Percentiles rank a stretch among this genome's conserved stretches.
Conservation (phyloP, 2,329 filamentous ascomycete genomes). For the Ophiocordyceps camponoti-saundersi region DNA sequence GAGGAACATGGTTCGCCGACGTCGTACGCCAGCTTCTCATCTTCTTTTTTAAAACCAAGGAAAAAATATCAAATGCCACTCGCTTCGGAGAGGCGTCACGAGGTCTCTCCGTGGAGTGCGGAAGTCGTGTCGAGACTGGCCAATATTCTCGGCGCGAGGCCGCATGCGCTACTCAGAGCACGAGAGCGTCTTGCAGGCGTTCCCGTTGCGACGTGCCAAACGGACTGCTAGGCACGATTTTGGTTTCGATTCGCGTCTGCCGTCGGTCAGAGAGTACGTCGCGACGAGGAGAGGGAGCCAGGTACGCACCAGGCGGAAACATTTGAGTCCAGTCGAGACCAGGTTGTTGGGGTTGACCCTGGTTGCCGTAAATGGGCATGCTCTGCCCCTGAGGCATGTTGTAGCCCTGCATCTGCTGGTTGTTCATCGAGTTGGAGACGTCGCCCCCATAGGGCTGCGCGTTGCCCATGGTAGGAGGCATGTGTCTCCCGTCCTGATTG, state of each 20-base stretch:
- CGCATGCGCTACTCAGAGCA: slow-evolving; percentile 32
- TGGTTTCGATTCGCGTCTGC: slow-evolving; percentile 53
- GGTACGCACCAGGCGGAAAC: slow-evolving; percentile 55
- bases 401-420: slow-evolving; percentile 47
- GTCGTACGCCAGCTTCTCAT: no score
- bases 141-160: slow-evolving; percentile 18
- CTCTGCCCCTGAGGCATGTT: slow-evolving; percentile 46
- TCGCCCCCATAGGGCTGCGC: slow-evolving; percentile 40
- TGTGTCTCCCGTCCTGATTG: slow-evolving; percentile 39
- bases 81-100: background rate
- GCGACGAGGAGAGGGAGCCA: slow-evolving; percentile 1
- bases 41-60: no score
- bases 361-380: slow-evolving; percentile 44
- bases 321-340: slow-evolving; percentile 62
- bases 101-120: background rate
- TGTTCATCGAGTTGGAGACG: slow-evolving; percentile 44
- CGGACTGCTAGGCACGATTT: slow-evolving; percentile 44
- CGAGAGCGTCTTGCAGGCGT: slow-evolving; percentile 26
- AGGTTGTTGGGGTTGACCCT: slow-evolving; percentile 43
- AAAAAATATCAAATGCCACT: background rate
- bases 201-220: slow-evolving; percentile 23
- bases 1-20: no score
- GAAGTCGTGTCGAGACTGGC: background rate
- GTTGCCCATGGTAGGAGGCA: slow-evolving; percentile 31
- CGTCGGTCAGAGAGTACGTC: slow-evolving; percentile 37